A percentile compares a stretch with the other conserved stretches of the same genome.
These are phyloP conservation scores for Pyrus bretschneideri DNA, from an alignment of 306 rosid genomes.

Conservation along the genomic window DNA sequence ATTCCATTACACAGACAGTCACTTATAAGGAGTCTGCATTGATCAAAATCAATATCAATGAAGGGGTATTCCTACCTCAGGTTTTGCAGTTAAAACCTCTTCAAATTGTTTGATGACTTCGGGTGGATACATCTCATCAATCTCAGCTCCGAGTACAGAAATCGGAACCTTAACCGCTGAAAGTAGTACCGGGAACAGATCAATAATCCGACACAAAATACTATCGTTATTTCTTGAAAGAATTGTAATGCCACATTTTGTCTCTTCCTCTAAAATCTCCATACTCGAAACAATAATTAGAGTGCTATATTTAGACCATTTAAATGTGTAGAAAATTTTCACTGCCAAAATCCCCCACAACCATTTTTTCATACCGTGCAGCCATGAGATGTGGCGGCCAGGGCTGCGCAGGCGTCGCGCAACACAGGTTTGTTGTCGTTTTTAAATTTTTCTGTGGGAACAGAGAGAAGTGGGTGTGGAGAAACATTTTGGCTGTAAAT, in stretches of 20 bases:
- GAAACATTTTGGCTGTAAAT: not conserved
- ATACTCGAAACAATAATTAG: not conserved
- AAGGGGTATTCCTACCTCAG: slow-evolving; percentile 29
- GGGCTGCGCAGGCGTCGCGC: not conserved
- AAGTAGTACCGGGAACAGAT: not conserved
- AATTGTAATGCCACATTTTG: not conserved
- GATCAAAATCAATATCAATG: not conserved
- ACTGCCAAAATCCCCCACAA: no score
- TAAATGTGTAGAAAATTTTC: not conserved
- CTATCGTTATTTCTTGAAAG: not conserved
- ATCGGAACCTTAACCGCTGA: slow-evolving; percentile 45
- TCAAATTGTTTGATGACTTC: slow-evolving; percentile 37
- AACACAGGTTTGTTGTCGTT: not conserved
- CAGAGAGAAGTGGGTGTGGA: not conserved
- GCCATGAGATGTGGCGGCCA: not conserved
- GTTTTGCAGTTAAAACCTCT: slow-evolving; percentile 24
- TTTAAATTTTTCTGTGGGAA: not conserved
- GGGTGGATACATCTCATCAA: slow-evolving; percentile 28
- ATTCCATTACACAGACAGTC: not conserved
- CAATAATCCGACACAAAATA: not conserved
- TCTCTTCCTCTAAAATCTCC: not conserved
- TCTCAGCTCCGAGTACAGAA: slow-evolving; percentile 46
- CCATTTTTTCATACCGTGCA: not conserved
- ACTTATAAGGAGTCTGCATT: not conserved
- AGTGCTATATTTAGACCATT: not conserved